Percentiles rank a stretch among this genome's conserved stretches.
These are phyloP conservation scores for Apiospora sp. DNA, from an alignment of 2,329 filamentous ascomycete species.

Conservation along the genomic window DNA sequence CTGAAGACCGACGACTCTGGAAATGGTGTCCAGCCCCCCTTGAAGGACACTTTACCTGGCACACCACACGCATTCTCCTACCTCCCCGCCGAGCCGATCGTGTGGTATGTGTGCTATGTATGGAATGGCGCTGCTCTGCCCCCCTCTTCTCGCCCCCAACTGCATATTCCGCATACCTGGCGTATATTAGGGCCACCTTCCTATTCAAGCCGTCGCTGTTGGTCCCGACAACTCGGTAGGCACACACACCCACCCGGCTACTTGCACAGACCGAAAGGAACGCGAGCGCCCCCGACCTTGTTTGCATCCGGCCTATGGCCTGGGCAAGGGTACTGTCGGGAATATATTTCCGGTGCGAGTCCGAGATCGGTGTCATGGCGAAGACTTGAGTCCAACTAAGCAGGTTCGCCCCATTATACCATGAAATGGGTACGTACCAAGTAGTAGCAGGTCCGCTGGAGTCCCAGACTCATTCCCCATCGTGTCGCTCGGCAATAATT, in stretches of 20 bases:
- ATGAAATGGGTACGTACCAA: not conserved
- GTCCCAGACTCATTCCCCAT: not conserved
- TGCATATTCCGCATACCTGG: constrained; percentile 5
- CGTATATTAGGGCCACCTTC: constrained; percentile 5
- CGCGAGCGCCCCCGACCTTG: not conserved
- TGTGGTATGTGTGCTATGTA: not conserved
- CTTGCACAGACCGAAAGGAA: not conserved
- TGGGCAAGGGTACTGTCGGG: not conserved
- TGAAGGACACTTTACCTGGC: not conserved
- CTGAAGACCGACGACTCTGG: not conserved
- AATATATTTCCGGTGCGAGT: not conserved
- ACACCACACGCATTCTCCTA: not conserved
- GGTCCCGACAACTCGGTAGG: not conserved
- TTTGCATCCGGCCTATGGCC: not conserved
- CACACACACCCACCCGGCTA: not conserved
- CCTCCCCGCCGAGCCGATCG: not conserved
- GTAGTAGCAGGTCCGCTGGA: not conserved
- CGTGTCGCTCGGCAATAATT: not conserved
- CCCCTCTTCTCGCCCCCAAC: constrained; percentile 3
- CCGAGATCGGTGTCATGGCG: not conserved
- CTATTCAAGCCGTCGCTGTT: not conserved
- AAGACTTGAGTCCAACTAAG: not conserved
- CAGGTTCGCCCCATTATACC: not conserved
- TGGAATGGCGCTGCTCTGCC: constrained; percentile 8
- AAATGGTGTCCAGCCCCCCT: not conserved